Evolutionary conservation across 495 filamentous ascomycete species (phyloP), one percentile per base, ranked within the genome.

Genomic region (Penicillium canariense): DNA sequence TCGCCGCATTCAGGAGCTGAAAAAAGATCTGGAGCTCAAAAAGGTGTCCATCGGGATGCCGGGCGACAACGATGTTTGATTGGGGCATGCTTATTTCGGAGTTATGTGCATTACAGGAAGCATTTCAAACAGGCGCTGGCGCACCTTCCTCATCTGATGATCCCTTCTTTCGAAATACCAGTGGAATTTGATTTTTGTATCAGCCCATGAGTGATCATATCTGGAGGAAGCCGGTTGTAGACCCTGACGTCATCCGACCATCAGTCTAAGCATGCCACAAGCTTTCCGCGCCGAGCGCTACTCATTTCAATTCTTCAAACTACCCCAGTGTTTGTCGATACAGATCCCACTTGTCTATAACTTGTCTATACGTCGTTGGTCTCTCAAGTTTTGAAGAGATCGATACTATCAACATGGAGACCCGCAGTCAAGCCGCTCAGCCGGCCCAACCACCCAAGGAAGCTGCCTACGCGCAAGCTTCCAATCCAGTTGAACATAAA

Each of bases 381-480:
- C 5, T 15, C 27, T 12, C 17, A 38, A 20, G 1, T 2, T 1
- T 10, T 11, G n/a, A 30, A 17, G 4, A 43, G 43, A 8, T 28
- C 1, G 8, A 9, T 9, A 9, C 5, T 1, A 6, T 42, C 36
- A 48, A 54, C 1, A 66, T 66, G 63, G 27, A 64, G n/a, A 58
- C 60, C 17, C 54, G 54, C 34, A 38, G 43, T 9, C 40, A 44
- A 42, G 26, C 55, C 15, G 30, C 20, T 7, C 66, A 67, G 51
- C 62, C 67, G 5, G 38, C 76, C 4, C 82, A 84, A 61, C 81
- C 83, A 3, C 72, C 81, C 42, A 79, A 77, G 49, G 48, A 74
- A 65, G 72, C 74, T 8, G 75, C 73, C 56, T 83, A 84, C 63
- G 60, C 71, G 15, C 74, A 77, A 50, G 58, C 69, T 46, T 65